Evolutionary conservation across 108 stramenopile genomes (phyloP), one percentile per base, ranked within the genome.

Genomic region (Cylindrotheca closterium): DNA sequence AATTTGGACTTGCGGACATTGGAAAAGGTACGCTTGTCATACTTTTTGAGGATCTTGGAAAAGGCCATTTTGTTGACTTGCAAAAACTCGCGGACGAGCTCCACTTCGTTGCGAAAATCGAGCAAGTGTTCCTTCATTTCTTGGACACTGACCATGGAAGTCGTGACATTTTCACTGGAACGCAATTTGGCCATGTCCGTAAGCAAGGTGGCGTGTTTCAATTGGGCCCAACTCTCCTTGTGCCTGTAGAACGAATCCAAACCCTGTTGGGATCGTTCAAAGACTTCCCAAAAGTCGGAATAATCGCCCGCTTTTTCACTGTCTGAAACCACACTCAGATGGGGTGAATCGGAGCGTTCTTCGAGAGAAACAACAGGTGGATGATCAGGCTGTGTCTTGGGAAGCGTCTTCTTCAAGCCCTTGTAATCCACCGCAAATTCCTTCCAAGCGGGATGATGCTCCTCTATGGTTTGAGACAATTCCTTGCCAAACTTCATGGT

Each of bases 31-130:
- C 61, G 64, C 51, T 86, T 86, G 73, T 85, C 84, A 58, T 68
- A 80, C 55, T 84, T 85, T 55, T 85, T 88, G 23, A 83, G 63
- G 49, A 88, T 88, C 53, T 88, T 88, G 57, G 73, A 55, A 29
- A 83, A 78, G 5, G 83, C 87, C 17, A 82, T 85, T 29, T 69
- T 67, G 68, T 84, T 84, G 55, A 88, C 53, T 4, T 74, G 71
- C 33, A 85, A 33, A 67, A 88, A 82, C 28, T 85, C 74, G 30
- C 82, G 63, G 34, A 84, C 56, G 12, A 78, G 58, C 24, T 29
- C 28, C 34, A 81, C 28, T 30, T 77, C 68, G 33, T 68, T 65
- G 25, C 63, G 59, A 52, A 88, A 72, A 22, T 75, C 74, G 48
- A 70, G 47, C 34, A 85, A 34, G 15, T 75, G 77, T 53, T 84